Evolutionary conservation across 352 stramenopile species (phyloP), one percentile per base, ranked within the genome.

Genomic region (Phytophthora niederhauseri): DNA sequence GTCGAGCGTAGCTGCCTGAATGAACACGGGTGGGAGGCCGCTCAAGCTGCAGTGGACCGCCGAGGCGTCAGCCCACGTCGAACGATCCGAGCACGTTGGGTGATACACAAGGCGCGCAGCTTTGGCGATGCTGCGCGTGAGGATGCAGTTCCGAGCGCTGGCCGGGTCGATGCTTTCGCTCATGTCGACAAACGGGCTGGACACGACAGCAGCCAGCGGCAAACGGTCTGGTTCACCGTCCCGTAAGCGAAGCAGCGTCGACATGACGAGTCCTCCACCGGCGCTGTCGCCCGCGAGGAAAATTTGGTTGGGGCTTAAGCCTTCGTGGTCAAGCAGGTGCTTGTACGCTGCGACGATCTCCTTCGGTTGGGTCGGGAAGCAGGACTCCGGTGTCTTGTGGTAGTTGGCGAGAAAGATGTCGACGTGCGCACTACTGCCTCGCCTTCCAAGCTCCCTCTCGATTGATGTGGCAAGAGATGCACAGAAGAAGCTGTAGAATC

Each of bases 391-490:
- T 1, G 67, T 61, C 24, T 86, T 86, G 59, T 70, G 77, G 55
- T 85, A 88, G 67, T 83, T 88, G n/a, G 66, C 70, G 19, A 86
- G 41, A 24, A 86, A 70, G 14, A 86, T 60, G 11, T 88, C 73
- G 6, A 85, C 73, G 26, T 46, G 31, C 4, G 48, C 38, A n/a
- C 55, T 45, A n/a, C 15, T 46, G 19, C 55, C 46, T n/a, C 43
- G 43, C 2, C 5, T 45, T n/a, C 17, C 30, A 17, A 84, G 61
- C 61, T 82, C 52, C 17, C 51, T 59, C 30, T 72, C 52, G 24
- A 77, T 57, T 22, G 57, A 52, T 22, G 57, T 45, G 8, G 60
- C 53, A 6, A 82, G 30, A 9, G 62, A 61, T 12, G 66, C 70
- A 31, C 70, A 65, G 11, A 82, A 76, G 11, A 61, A 61, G 34